Conservation (phyloP, 768 basidiomycete species). For the Panus rudis region DNA sequence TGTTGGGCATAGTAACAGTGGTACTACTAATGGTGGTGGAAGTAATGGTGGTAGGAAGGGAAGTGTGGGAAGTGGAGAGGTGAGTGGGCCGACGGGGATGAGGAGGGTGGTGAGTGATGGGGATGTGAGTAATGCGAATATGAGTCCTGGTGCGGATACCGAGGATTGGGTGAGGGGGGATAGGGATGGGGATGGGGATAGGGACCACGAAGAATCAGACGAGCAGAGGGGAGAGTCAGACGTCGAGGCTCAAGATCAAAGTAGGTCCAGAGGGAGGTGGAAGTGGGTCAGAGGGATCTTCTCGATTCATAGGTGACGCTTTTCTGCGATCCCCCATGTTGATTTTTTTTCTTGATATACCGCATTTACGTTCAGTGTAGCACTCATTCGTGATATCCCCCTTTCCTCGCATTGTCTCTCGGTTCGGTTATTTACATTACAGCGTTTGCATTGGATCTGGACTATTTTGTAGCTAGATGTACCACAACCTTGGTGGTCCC, state of each 20-base stretch:
- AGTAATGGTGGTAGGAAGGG: constrained; percentile 7
- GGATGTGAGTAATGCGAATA: too few relatives aligned
- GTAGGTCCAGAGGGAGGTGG: neutral
- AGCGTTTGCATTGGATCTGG: too few relatives aligned
- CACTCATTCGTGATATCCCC: too few relatives aligned
- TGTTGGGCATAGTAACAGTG: too few relatives aligned
- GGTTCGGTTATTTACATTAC: neutral
- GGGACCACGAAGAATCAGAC: neutral
- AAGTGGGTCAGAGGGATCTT: neutral
- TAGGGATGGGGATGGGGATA: neutral
- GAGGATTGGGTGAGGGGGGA: neutral
- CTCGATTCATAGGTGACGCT: neutral
- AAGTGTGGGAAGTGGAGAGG: constrained; percentile 14
- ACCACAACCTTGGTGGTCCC: too few relatives aligned
- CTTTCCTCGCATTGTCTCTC: too few relatives aligned
- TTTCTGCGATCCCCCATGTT: neutral
- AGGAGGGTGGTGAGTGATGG: constrained; percentile 7
- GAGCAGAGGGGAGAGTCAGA: neutral
- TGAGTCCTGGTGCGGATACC: neutral
- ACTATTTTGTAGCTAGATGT: too few relatives aligned
- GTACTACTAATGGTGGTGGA: too few relatives aligned
- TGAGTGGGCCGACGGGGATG: neutral
- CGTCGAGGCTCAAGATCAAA: neutral
- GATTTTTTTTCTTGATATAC: neutral
- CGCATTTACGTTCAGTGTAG: too few relatives aligned